Base-by-base conservation (phyloP, 495 filamentous ascomycete species). In the Neurospora cerealis region DNA sequence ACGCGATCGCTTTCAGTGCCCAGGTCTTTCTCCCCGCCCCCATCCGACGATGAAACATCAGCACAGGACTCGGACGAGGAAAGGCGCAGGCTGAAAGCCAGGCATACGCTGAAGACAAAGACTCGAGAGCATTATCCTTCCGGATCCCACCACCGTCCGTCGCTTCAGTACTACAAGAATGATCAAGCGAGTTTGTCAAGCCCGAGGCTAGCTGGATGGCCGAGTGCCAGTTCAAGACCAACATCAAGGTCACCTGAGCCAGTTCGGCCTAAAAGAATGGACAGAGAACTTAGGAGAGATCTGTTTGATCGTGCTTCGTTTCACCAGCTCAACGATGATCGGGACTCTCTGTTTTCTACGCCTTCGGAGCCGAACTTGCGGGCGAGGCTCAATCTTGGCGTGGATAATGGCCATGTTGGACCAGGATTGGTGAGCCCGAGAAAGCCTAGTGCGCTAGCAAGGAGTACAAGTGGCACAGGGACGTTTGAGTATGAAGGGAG, bases 131-230 rank as follows among this genome's bases (percentile, higher is more conserved):
- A 66, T 66, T 66, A 66, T 36, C 54, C 54, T 13, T 66, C 54
- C 0, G 54, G 54, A 28, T 60, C 48, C 48, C n/a, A 60, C 54
- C 54, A 66, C 13, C 54, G 54, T 9, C 54, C 54, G 13, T 66
- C 54, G 3, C 54, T 66, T 66, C 54, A 66, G 70, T 77, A 77
- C n/a, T 77, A 79, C 48, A 71, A 75, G 36, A 73, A 71, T 9
- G 73, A 76, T 32, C 73, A 71, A n/a, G n/a, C 73, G 1, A 73
- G 74, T 8, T n/a, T 73, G 44, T 74, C 75, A 24, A 37, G 48
- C 42, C 71, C 73, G 69, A 37, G 73, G 28, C 24, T 74, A 10
- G 70, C 21, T 0, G 71, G 71, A 38, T 74, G 74, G 76, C 46
- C 74, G 37, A 37, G 32, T 42, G 21, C 40, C 48, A 39, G 28